These are phyloP conservation scores for Hypoxylon rubiginosum DNA, from an alignment of 2,329 filamentous ascomycete genomes.

Conservation along the genomic window DNA sequence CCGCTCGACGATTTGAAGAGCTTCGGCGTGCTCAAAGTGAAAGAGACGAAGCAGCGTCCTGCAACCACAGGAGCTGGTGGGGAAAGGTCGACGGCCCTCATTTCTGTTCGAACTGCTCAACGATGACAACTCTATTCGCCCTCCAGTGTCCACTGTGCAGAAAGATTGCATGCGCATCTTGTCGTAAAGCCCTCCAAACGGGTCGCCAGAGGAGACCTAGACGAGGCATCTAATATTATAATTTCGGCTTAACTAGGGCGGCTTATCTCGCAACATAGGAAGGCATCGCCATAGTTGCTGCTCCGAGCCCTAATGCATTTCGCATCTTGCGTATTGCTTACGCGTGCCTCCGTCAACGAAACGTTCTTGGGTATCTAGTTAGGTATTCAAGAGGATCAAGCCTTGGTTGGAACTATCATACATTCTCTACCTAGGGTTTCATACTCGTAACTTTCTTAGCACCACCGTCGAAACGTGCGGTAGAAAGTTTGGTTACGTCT, in stretches of 20 bases:
- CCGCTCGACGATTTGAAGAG: background rate
- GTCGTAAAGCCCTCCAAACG: background rate
- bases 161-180: background rate
- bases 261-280: too few relatives aligned
- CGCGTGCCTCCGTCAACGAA: too few relatives aligned
- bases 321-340: too few relatives aligned
- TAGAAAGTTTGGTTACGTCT: too few relatives aligned
- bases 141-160: background rate
- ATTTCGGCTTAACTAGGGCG: background rate
- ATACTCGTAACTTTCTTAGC: too few relatives aligned
- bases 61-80: background rate
- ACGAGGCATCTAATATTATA: background rate
- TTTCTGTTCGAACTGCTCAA: background rate
- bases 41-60: background rate
- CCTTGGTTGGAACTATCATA: background rate
- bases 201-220: background rate
- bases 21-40: background rate
- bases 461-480: too few relatives aligned
- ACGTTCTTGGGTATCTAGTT: background rate
- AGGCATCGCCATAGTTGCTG: too few relatives aligned
- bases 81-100: background rate
- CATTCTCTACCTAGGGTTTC: too few relatives aligned
- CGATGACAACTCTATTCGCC: background rate
- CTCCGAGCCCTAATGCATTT: too few relatives aligned
- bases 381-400: background rate